Percentiles rank a stretch among this genome's conserved stretches.
phyloP scores from a whole-genome alignment of 139 green algal genomes.

The Tetradesmus lagerheimii region DNA sequence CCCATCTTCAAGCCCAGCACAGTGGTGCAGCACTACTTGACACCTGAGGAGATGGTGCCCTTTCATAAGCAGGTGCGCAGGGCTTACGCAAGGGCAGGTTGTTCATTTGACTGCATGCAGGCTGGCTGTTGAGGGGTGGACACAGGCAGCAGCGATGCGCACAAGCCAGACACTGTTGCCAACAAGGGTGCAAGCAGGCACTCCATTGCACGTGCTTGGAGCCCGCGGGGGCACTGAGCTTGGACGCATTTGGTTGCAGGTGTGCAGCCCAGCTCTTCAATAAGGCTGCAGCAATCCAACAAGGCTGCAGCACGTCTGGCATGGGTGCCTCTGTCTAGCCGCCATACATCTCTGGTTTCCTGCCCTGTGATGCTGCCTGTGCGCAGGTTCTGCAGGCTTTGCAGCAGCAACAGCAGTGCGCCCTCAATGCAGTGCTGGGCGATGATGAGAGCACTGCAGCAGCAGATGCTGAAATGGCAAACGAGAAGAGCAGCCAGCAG shows the following conservation, averaged over 20 bases:
- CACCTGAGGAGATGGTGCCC: slow-evolving; percentile 68
- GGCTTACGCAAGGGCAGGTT: background rate
- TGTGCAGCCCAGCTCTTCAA: no score
- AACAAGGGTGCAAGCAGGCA: no score
- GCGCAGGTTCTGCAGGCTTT: background rate
- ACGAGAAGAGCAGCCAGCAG: background rate
- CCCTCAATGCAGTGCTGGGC: background rate
- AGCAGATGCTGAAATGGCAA: background rate
- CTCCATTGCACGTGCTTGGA: no score
- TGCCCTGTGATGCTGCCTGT: background rate
- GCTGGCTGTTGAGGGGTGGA: no score
- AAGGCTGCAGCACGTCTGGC: background rate
- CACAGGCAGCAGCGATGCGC: no score
- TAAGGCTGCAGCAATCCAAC: no score
- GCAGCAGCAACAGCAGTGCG: background rate
- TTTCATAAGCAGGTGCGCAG: slow-evolving; percentile 61
- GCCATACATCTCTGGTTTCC: background rate
- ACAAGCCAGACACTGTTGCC: no score
- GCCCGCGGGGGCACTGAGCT: no score
- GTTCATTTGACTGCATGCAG: background rate
- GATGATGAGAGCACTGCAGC: background rate
- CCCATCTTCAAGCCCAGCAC: slow-evolving; percentile 66
- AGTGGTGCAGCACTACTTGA: slow-evolving; percentile 73
- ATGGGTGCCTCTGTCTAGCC: background rate
- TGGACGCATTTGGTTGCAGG: no score